Evolutionary conservation across 768 basidiomycete genomes (phyloP), one percentile per base, ranked within the genome.

Genomic region (Rhodotorula kratochvilovae): DNA sequence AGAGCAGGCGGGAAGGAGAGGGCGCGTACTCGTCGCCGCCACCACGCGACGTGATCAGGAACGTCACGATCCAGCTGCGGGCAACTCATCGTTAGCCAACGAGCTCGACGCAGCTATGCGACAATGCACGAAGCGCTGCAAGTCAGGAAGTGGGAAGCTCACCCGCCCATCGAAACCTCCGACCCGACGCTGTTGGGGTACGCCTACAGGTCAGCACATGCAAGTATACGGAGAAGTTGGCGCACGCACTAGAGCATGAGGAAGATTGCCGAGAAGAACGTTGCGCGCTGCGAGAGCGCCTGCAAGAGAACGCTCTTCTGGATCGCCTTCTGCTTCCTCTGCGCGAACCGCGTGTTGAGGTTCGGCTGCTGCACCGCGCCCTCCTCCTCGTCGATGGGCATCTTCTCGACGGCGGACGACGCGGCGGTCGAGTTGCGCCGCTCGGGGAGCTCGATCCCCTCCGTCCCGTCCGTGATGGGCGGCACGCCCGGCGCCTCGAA

Each of bases 141-240:
- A 33, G 19, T 39, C 39, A 29, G 23, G 23, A 2, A 2, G 16
- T 13, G 13, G 2, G 13, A 5, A 12, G n/a, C 35, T 23, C 31
- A 67, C 17, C 65, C 66, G 27, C 70, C 73, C 70, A 75, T 75
- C 12, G 53, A 53, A 27, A 75, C 73, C 36, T 75, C 73, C 6
- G 60, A 36, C 1, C 73, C 73, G 33, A 75, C 73, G 45, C 59
- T 55, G 56, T 5, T 21, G 27, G 11, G 17, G 15, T 0, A 33
- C 5, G 16, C 45, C 33, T 48, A 29, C 23, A 2, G 21, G 11
- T 19, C 25, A 10, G 39, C 15, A 4, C 11, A 2, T 4, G 57
- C 25, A 42, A 7, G 16, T 25, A 16, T 19, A 1, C 39, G 27
- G 25, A n/a, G 21, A 11, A 35, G 12, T 6, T 29, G 17, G 6